These are phyloP conservation scores for Sphaerostilbella broomeana DNA, from an alignment of 2,329 filamentous ascomycete genomes.

Conservation along the genomic window DNA sequence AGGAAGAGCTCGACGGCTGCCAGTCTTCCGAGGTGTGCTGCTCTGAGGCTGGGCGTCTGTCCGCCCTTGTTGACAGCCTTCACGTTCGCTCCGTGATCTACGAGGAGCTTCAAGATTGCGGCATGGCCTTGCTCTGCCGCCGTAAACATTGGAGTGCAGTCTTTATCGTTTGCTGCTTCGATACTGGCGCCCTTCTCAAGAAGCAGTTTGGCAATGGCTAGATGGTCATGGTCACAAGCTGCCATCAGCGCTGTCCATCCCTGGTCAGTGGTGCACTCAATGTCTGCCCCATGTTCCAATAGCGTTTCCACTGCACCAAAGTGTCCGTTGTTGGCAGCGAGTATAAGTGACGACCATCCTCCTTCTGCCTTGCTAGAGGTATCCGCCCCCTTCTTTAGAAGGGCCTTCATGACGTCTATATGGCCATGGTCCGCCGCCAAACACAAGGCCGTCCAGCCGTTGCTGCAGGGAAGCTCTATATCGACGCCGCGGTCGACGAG, in stretches of 20 bases:
- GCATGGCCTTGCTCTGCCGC: slow-evolving; percentile 7
- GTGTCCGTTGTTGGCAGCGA: slow-evolving; percentile 9
- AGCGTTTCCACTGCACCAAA: slow-evolving; percentile 1
- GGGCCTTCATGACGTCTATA: not conserved
- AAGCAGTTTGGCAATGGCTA: slow-evolving; percentile 5
- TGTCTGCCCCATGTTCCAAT: slow-evolving; percentile 6
- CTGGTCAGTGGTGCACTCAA: slow-evolving; percentile 1
- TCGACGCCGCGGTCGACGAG: slow-evolving; percentile 8
- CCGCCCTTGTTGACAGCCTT: not conserved
- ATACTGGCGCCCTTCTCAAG: slow-evolving; percentile 8
- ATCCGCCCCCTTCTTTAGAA: slow-evolving; percentile 7
- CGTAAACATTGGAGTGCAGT: slow-evolving; percentile 9
- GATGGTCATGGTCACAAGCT: slow-evolving; percentile 5
- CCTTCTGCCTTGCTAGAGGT: not conserved
- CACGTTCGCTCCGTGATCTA: slow-evolving; percentile 8
- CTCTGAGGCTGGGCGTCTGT: slow-evolving; percentile 6
- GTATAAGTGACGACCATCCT: slow-evolving; percentile 3
- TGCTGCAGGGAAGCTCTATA: not conserved
- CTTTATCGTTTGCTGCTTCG: not conserved
- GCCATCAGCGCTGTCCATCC: slow-evolving; percentile 12
- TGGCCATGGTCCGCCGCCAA: slow-evolving; percentile 10
- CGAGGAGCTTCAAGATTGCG: slow-evolving; percentile 2
- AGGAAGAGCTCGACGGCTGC: slow-evolving; percentile 3
- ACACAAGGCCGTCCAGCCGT: slow-evolving; percentile 10
- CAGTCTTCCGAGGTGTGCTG: slow-evolving; percentile 5